Evolutionary conservation across 176 grass and related monocot genomes (phyloP).

Genomic region (Puya raimondii): DNA sequence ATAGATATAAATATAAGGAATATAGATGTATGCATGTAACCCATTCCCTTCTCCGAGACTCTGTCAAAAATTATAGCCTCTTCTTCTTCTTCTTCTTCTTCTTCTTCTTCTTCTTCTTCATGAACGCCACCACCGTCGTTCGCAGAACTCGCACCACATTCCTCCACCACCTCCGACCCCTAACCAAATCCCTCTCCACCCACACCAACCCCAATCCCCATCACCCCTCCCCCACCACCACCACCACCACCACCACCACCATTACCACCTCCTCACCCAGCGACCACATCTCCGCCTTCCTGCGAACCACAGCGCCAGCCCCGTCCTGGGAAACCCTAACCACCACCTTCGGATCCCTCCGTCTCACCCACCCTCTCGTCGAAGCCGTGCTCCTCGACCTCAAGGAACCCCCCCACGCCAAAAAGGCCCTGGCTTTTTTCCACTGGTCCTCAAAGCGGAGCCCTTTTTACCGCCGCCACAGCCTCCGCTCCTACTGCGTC

Average conservation of each 20-base stretch:
- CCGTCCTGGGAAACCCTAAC: slow-evolving; percentile 51
- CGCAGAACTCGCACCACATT: slow-evolving; percentile 13
- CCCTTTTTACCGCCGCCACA: slow-evolving; percentile 22
- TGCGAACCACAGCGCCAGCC: slow-evolving; percentile 23
- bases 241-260: background rate
- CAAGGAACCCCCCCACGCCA: slow-evolving; percentile 35
- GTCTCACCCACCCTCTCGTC: slow-evolving; percentile 20
- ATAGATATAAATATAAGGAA: no score
- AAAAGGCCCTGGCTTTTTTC: slow-evolving; percentile 67
- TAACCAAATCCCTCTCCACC: background rate
- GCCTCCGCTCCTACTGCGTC: slow-evolving; percentile 46
- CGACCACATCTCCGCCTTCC: slow-evolving; percentile 38
- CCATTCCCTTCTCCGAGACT: no score
- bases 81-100: background rate
- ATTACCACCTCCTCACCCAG: background rate
- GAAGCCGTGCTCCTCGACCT: slow-evolving; percentile 52
- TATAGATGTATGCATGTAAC: no score
- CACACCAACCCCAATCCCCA: background rate
- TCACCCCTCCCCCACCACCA: background rate
- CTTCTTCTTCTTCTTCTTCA: background rate
- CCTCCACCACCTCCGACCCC: background rate
- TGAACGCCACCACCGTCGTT: slow-evolving; percentile 24
- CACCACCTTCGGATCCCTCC: slow-evolving; percentile 27
- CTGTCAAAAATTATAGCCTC: no score
- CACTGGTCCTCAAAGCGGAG: slow-evolving; percentile 39